Conservation (phyloP, 768 basidiomycete genomes). For the Suillus brevipes region DNA sequence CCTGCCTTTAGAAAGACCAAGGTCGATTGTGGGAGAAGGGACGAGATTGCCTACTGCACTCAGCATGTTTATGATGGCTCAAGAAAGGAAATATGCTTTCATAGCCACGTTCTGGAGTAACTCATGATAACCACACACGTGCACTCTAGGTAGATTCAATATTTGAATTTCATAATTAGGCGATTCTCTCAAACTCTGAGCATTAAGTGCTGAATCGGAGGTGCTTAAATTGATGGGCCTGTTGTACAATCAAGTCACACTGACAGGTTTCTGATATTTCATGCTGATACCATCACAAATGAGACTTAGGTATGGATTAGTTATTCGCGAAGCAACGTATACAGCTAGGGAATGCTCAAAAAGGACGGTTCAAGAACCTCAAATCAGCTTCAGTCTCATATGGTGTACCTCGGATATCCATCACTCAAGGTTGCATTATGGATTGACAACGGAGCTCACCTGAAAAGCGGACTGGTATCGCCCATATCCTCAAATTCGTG, state of each 20-base stretch:
- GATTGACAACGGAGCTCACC: too few species aligned
- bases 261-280: not conserved
- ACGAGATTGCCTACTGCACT: conserved; percentile 20
- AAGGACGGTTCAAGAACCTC: too few species aligned
- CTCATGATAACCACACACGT: too few species aligned
- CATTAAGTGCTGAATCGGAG: too few species aligned
- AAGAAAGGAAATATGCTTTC: not conserved
- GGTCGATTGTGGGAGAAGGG: conserved; percentile 25
- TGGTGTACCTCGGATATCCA: too few species aligned
- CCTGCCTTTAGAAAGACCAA: conserved; percentile 17
- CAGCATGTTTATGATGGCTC: not conserved
- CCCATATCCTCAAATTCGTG: too few species aligned
- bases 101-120: not conserved
- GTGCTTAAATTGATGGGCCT: not conserved
- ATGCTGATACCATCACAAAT: not conserved
- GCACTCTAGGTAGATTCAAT: too few species aligned
- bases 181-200: too few species aligned
- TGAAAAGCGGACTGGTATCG: not conserved
- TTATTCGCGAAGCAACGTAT: too few species aligned
- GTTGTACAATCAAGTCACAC: not conserved
- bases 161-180: too few species aligned
- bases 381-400: too few species aligned
- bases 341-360: not conserved
- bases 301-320: not conserved
- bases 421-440: too few species aligned